phyloP scores from a whole-genome alignment of 2,329 filamentous ascomycete species.

The Mariannaea elegans region DNA sequence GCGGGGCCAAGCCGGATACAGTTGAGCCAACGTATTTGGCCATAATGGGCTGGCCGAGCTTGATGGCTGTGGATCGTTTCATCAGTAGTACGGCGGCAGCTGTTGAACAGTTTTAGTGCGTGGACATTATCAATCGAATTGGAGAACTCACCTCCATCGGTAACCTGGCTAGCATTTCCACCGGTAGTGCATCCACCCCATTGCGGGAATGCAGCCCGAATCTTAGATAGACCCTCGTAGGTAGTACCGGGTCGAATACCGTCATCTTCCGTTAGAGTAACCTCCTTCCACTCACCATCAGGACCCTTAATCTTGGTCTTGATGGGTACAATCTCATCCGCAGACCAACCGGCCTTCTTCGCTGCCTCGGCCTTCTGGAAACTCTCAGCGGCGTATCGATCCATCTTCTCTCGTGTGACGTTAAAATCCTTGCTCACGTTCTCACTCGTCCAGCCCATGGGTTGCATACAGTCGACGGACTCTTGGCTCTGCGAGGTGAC shows the following conservation, averaged over 20 bases:
- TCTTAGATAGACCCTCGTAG: constrained; percentile 80
- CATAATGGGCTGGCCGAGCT: constrained; percentile 88
- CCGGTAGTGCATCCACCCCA: constrained; percentile 89
- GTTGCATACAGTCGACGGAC: constrained; percentile 85
- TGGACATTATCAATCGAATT: no score
- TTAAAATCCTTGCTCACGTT: constrained; percentile 94
- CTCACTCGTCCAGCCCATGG: constrained; percentile 98
- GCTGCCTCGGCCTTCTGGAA: constrained; percentile 88
- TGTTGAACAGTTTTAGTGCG: constrained; percentile 35
- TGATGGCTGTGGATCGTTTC: constrained; percentile 89
- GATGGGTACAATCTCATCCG: constrained; percentile 94
- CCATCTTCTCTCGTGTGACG: constrained; percentile 81
- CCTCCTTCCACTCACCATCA: constrained; percentile 79
- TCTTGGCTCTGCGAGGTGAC: constrained; percentile 78
- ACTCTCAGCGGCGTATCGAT: constrained; percentile 85
- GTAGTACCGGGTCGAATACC: constrained; percentile 93
- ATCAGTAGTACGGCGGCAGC: constrained; percentile 90
- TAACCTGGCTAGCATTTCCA: constrained; percentile 94
- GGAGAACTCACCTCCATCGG: constrained; percentile 75
- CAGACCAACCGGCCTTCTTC: constrained; percentile 90
- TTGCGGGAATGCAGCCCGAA: constrained; percentile 88
- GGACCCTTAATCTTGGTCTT: constrained; percentile 82
- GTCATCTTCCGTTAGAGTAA: constrained; percentile 87
- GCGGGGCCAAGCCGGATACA: constrained; percentile 86
- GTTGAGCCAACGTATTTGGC: constrained; percentile 95